Evolutionary conservation across 164 flowering plant genomes (phyloP).

Genomic region (Echeveria elegans): DNA sequence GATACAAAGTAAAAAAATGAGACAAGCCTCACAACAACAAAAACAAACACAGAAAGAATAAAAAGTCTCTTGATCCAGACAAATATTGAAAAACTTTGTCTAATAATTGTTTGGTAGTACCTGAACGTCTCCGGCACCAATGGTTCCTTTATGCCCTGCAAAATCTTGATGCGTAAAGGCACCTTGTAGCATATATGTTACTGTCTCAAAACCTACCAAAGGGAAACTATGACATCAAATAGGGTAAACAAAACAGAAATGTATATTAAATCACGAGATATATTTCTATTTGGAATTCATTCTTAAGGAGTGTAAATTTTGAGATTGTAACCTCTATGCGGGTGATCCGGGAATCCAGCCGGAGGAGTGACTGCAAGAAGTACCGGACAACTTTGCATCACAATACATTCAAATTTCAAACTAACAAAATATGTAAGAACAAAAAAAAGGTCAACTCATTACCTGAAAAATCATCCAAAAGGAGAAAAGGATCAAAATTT

Average conservation of each 20-base stretch:
- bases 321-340: constrained; percentile 56
- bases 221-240: background rate
- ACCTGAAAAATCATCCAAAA: constrained; percentile 86
- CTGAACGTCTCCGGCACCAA: constrained; percentile 83
- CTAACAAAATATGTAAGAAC: background rate
- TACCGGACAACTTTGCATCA: background rate
- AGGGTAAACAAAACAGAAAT: too few relatives aligned
- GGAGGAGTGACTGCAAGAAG: constrained; percentile 67
- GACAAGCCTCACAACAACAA: background rate
- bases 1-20: background rate
- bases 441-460: constrained; percentile 1
- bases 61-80: too few relatives aligned
- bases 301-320: background rate
- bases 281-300: background rate
- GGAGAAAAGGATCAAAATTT: constrained; percentile 68
- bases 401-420: too few relatives aligned
- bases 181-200: constrained; percentile 86
- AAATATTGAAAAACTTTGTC: background rate
- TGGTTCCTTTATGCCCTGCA: constrained; percentile 79
- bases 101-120: constrained; percentile 18
- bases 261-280: background rate
- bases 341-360: constrained; percentile 94
- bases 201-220: constrained; percentile 51
- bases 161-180: constrained; percentile 83
- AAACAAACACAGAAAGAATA: too few relatives aligned